Evolutionary conservation across 441 rosid species (phyloP), one percentile per base, ranked within the genome.

Genomic region (Eutrema salsugineum): DNA sequence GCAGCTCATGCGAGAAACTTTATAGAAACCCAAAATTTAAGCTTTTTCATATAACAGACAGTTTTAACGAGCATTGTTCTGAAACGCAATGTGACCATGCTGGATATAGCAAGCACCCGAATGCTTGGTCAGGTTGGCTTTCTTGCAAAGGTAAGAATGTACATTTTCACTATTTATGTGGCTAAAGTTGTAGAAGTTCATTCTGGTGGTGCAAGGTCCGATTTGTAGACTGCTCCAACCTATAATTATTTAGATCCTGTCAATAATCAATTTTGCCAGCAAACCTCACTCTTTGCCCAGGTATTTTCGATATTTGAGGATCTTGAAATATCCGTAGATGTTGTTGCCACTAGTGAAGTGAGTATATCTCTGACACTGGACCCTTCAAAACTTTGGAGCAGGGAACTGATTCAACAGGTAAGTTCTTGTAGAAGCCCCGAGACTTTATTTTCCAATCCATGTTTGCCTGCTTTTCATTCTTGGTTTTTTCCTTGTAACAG

Each of bases 41-140:
- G 35, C 68, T 50, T 75, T 19, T 50, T 35, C 53, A 2, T 69
- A 58, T 79, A 9, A 71, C 95, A 90, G 97, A 89, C 95, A 38
- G 87, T 93, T 39, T 78, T 93, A 63, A 93, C 97, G 55, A 93
- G 98, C 87, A 93, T 93, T 73, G 98, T 93, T 73, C 74, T 93
- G 79, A 93, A 93, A 78, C 85, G 92, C 54, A 87, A 93, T 72
- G 97, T 93, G 63, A 90, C 98, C 62, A 93, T 91, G 97, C 72
- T 93, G 86, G 98, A 93, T 81, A 93, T 90, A 66, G 98, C 80
- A 28, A 93, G 97, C 78, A 90, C 97, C 30, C 93, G 97, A 62
- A 93, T 93, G 98, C 97, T 93, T 61, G 97, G 98, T 75, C 97
- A 91, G 79, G 88, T 76, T 85, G 98, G 98, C 30, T 93, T 93